Conservation (phyloP, 495 filamentous ascomycete genomes). For the Letharia lupina region DNA sequence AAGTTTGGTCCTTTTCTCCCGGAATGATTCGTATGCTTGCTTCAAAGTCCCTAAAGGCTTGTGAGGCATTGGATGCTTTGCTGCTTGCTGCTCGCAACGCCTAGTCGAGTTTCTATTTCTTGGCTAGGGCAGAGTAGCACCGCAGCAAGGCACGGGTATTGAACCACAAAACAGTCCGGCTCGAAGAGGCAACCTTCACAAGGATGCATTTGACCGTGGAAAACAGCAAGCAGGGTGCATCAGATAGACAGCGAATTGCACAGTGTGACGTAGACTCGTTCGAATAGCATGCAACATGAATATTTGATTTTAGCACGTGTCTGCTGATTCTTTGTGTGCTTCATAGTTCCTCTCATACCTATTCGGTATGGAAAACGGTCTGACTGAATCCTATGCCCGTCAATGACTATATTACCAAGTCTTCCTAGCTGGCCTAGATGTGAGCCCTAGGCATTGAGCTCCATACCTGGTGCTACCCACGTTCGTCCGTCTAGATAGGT, state of each 20-base stretch:
- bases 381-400: neutral
- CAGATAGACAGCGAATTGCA: neutral
- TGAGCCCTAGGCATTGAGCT: neutral
- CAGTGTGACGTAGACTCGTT: neutral
- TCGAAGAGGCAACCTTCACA: neutral
- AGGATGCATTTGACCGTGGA: constrained; percentile 1
- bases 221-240: neutral
- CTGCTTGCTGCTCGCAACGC: neutral
- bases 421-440: neutral
- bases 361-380: neutral
- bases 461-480: neutral
- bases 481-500: neutral
- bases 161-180: neutral
- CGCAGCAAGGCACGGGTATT: neutral
- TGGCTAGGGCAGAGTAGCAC: neutral
- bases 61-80: neutral
- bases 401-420: neutral
- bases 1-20: neutral
- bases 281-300: neutral
- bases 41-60: neutral
- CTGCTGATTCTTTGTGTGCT: neutral
- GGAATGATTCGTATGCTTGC: neutral
- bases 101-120: neutral
- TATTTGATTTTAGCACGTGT: neutral
- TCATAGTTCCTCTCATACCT: neutral